A percentile compares a stretch with the other conserved stretches of the same genome.
These are phyloP conservation scores for Citrus unshiu DNA, from an alignment of 345 rosid species.

Conservation along the genomic window DNA sequence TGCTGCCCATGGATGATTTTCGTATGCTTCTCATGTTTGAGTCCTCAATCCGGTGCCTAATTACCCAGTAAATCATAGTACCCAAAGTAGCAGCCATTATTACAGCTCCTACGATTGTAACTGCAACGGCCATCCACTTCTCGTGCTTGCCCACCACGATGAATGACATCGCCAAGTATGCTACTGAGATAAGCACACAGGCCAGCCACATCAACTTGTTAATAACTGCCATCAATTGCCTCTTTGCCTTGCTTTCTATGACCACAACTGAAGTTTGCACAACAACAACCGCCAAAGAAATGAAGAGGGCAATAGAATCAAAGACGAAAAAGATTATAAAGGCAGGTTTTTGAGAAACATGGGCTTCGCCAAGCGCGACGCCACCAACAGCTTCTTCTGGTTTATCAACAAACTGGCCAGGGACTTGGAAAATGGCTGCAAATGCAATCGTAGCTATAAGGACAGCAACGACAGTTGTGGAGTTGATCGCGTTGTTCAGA, in stretches of 20 bases:
- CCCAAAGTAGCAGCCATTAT: constrained; percentile 91
- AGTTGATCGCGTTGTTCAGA: constrained; percentile 90
- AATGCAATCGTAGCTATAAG: constrained; percentile 92
- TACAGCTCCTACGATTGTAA: constrained; percentile 70
- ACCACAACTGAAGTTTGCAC: constrained; percentile 95
- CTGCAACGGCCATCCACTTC: constrained; percentile 74
- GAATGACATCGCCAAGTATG: constrained; percentile 72
- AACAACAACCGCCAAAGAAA: constrained; percentile 88
- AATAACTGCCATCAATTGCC: constrained; percentile 90
- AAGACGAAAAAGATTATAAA: constrained; percentile 81
- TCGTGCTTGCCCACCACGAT: constrained; percentile 76
- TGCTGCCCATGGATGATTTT: constrained; percentile 54
- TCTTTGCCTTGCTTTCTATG: constrained; percentile 89
- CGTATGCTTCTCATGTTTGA: constrained; percentile 61
- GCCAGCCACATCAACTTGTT: constrained; percentile 98
- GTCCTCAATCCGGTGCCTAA: constrained; percentile 76
- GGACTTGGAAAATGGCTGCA: constrained; percentile 90
- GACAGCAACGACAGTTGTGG: constrained; percentile 93
- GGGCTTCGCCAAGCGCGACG: constrained; percentile 70
- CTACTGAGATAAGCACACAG: constrained; percentile 75
- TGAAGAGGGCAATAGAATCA: constrained; percentile 84
- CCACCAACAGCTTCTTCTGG: constrained; percentile 32
- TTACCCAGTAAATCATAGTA: constrained; percentile 94
- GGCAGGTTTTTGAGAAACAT: constrained; percentile 57
- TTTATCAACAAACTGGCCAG: constrained; percentile 79